Base-by-base conservation (phyloP, 169 alveolate species). In the Plasmodium gaboni region DNA sequence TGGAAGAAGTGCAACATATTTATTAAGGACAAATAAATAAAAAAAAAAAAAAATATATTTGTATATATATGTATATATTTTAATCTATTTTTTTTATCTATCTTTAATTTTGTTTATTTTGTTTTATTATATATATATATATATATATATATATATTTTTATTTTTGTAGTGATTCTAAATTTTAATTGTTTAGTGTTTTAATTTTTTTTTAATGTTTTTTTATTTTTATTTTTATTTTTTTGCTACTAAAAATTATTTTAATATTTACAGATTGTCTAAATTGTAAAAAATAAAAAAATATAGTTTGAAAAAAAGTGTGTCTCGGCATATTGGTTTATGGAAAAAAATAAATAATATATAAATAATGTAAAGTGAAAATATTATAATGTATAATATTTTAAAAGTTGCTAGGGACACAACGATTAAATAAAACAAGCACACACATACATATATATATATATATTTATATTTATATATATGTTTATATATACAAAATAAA, bases 171-270 rank as follows among this genome's bases (percentile, higher is more conserved):
- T 38, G 46, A 38, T 38, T 38, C 46, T 38, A 38, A 38, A 38
- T 38, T 38, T 38, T 38, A 38, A 38, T 38, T 38, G 46, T 38
- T 38, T 38, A 38, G 46, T 38, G 46, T 38, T 38, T 64, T 24
- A n/a, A n/a, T 64, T 64, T 42, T 68, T n/a, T 17, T 42, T 42
- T 44, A n/a, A 2, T n/a, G 38, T 68, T 68, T 68, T 68, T 68
- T 68, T 68, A 32, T 42, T 67, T 15, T 12, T 8, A 22, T 42
- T 5, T 19, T 5, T 22, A 0, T n/a, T 22, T 57, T 61, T 60
- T 42, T 59, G 55, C 57, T 17, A 53, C 46, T 5, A 68, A 68
- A 63, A 83, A 83, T 42, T 67, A 80, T 80, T 80, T 73, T 32
- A 67, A 70, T 70, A 68, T 61, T 46, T 80, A 48, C 46, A 59